A percentile compares a stretch with the other conserved stretches of the same genome.
Evolutionary conservation across 768 basidiomycete genomes (phyloP).

Genomic region (Rhodotorula graminis): DNA sequence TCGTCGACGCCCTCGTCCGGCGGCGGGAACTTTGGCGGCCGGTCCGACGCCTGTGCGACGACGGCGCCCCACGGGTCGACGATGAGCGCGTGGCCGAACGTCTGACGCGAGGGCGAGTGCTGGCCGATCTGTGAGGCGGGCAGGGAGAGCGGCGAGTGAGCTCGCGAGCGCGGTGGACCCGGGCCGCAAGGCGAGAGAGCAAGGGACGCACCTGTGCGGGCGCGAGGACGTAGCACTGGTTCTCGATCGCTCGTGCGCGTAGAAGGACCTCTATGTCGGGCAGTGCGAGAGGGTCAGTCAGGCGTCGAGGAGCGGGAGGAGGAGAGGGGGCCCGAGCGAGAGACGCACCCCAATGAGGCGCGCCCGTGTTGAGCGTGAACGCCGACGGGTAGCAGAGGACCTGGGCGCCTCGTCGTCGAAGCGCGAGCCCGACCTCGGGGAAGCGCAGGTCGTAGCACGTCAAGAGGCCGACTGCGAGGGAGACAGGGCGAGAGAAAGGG

Average conservation of each 20-base stretch:
- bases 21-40: background rate
- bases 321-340: too few species aligned
- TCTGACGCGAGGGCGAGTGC: slow-evolving; percentile 20
- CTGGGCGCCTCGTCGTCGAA: slow-evolving; percentile 34
- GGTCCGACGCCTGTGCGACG: slow-evolving; percentile 31
- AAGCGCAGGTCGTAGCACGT: slow-evolving; percentile 44
- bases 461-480: slow-evolving; percentile 33
- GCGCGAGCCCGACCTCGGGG: slow-evolving; percentile 32
- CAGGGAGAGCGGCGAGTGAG: too few species aligned
- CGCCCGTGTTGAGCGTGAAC: slow-evolving; percentile 36
- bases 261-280: slow-evolving; percentile 32
- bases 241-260: slow-evolving; percentile 43
- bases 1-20: slow-evolving; percentile 8
- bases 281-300: background rate
- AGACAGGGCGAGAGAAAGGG: too few species aligned
- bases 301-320: too few species aligned
- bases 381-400: slow-evolving; percentile 41
- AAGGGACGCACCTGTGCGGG: slow-evolving; percentile 34
- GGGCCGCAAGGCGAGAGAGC: background rate
- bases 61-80: slow-evolving; percentile 41
- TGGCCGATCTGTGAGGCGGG: slow-evolving; percentile 10
- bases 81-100: slow-evolving; percentile 39
- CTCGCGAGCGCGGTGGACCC: background rate
- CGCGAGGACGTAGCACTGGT: slow-evolving; percentile 43
- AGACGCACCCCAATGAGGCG: slow-evolving; percentile 41